Evolutionary conservation across 2,329 filamentous ascomycete genomes (phyloP).

Genomic region (Fusarium austroafricanum): DNA sequence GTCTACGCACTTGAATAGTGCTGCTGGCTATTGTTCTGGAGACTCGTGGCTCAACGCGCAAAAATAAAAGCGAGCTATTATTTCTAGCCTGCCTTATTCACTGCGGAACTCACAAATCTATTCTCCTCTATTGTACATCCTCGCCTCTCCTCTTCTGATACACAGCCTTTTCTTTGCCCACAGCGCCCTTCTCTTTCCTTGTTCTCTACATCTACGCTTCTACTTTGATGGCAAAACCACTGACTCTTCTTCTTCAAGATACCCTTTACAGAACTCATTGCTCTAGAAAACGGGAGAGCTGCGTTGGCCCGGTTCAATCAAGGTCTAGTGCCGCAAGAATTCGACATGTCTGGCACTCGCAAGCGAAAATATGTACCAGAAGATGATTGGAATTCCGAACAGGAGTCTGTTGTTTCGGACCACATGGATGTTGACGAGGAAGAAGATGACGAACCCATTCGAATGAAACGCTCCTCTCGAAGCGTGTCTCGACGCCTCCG

Average conservation of each 20-base stretch:
- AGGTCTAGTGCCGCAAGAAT: slow-evolving; percentile 17
- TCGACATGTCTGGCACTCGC: slow-evolving; percentile 24
- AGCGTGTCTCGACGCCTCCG: slow-evolving; percentile 39
- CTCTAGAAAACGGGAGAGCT: slow-evolving; percentile 49
- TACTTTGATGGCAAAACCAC: slow-evolving; percentile 7
- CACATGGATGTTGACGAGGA: slow-evolving; percentile 47
- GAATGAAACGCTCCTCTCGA: slow-evolving; percentile 13
- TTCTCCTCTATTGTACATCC: slow-evolving; percentile 27
- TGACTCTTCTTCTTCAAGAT: slow-evolving; percentile 46
- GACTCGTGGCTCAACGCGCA: neutral
- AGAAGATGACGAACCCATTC: slow-evolving; percentile 30
- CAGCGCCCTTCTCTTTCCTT: neutral
- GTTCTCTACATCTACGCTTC: neutral
- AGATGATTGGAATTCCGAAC: slow-evolving; percentile 48
- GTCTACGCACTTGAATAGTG: neutral
- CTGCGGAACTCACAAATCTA: slow-evolving; percentile 24
- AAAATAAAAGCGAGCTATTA: slow-evolving; percentile 14
- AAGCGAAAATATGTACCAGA: slow-evolving; percentile 50
- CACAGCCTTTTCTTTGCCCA: neutral
- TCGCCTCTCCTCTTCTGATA: slow-evolving; percentile 11
- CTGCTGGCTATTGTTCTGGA: slow-evolving; percentile 7
- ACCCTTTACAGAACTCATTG: slow-evolving; percentile 46
- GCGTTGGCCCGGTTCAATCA: slow-evolving; percentile 45
- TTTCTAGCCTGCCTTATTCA: slow-evolving; percentile 34
- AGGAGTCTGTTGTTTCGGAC: slow-evolving; percentile 41